Evolutionary conservation across 352 stramenopile species (phyloP), one percentile per base, ranked within the genome.

Genomic region (Albugo laibachii): DNA sequence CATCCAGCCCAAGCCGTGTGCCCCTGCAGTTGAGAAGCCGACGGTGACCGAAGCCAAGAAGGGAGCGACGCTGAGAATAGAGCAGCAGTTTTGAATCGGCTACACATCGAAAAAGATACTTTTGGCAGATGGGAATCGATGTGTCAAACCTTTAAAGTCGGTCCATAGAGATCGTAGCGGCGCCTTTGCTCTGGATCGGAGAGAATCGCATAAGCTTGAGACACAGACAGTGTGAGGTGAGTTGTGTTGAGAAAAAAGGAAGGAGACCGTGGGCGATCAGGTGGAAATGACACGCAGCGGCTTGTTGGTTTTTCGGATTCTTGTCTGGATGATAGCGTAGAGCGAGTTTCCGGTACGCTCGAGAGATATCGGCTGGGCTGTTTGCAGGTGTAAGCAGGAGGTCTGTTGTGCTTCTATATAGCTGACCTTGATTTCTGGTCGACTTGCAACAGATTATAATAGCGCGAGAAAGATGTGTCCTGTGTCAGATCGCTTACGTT

Each of bases 311-410:
- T 37, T 74, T 76, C 12, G 76, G 83, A 61, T 97, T 97, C 66
- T 97, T 97, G 64, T 98, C 93, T 2, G 93, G 93, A 50, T 98
- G 92, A n/a, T 94, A 82, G 62, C 95, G 82, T 27, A 97, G 69
- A 50, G 79, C 84, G 48, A 96, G 67, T 41, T 74, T 73, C 44
- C 95, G 92, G 60, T 98, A 98, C 4, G 92, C 85, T 43, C 85
- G 80, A 56, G 97, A 95, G 47, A 98, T 97, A 41, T 93, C 85
- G 5, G 92, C 65, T 24, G 87, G 59, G 54, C 74, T 97, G 34
- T 52, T 58, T 38, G 38, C 8, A 43, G 2, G 38, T 24, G 8
- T 43, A 8, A 43, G 38, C 8, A 24, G 8, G 16, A 43, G 16
- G 3, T 24, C 8, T 43, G 38, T 10, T 43, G 19, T 3, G 19